Evolutionary conservation across 2,329 filamentous ascomycete species (phyloP), one percentile per base, ranked within the genome.

Genomic region (Exophiala xenobiotica): DNA sequence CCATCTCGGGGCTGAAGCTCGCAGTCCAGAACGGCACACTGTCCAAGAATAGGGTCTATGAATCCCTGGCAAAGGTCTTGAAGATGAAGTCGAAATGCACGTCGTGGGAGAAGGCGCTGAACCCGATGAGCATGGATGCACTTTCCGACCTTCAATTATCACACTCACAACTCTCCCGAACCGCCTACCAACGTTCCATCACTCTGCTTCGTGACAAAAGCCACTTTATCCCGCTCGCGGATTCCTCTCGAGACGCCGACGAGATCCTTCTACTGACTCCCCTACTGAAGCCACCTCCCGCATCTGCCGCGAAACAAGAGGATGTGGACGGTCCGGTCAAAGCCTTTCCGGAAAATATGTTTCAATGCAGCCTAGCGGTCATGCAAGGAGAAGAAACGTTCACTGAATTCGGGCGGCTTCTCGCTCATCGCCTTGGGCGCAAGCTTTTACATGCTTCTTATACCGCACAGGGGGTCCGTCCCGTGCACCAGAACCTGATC

Each of bases 361-460:
- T 33, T 33, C 78, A 82, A 56, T 71, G 77, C 37, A 79, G 75
- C 55, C 74, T 78, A 6, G 80, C 79, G 12, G 75, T 95, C 14
- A 89, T 96, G 84, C 95, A 87, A 60, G 92, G 91, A 24, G 92
- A 97, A 70, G 85, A 87, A 20, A 90, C 96, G 0, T 97, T 97
- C 63, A 80, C 89, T 61, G 90, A 96, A 65, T 78, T 97, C 20
- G 92, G 92, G 1, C 82, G 89, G 61, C 88, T 88, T 4, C 74
- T 97, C 12, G 90, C 91, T 11, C 80, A 91, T 46, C 87, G 90
- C 57, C 79, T 91, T 18, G 90, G 87, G 61, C 89, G 90, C 16
- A 88, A 92, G 63, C 82, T 96, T 4, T 74, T 96, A 12, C 90
- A 97, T 67, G 96, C 92, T 1, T 96, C 91, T 8, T 97, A 97